These are phyloP conservation scores for Neobulgaria alba DNA, from an alignment of 2,329 filamentous ascomycete genomes.

Conservation along the genomic window DNA sequence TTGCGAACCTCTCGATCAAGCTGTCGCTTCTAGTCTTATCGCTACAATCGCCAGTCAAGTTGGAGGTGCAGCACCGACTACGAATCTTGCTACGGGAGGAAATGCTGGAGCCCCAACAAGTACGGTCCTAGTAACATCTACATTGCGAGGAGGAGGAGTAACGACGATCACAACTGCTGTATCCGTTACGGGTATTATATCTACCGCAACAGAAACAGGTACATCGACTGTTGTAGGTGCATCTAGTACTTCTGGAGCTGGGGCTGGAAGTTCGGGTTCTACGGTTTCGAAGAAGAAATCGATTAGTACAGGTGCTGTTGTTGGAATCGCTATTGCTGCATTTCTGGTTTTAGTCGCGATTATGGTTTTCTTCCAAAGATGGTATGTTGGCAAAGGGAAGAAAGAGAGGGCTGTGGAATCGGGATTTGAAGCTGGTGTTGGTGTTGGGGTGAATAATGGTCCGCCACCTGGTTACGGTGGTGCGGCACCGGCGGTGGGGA, in stretches of 20 bases:
- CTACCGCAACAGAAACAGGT: neutral
- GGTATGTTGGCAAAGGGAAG: neutral
- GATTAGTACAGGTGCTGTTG: neutral
- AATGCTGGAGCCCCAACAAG: neutral
- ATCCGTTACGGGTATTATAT: neutral
- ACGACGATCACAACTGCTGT: neutral
- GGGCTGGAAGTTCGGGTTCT: neutral
- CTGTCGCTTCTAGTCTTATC: neutral
- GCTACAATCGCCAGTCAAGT: neutral
- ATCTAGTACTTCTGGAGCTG: neutral
- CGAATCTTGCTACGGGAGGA: too few relatives aligned
- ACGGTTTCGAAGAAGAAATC: neutral
- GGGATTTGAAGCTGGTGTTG: neutral
- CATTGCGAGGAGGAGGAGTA: neutral
- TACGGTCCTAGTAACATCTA: neutral
- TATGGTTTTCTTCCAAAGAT: neutral
- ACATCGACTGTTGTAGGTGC: neutral
- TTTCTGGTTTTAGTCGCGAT: neutral
- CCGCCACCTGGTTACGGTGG: too few relatives aligned
- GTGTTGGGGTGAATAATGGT: too few relatives aligned
- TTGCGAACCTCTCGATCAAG: neutral
- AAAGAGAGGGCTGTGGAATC: neutral
- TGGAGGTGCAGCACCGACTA: neutral
- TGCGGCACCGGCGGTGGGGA: too few relatives aligned
- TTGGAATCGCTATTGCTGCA: neutral